Base-by-base conservation (phyloP, 257 asterid genomes). In the Nicotiana obtusifolia region DNA sequence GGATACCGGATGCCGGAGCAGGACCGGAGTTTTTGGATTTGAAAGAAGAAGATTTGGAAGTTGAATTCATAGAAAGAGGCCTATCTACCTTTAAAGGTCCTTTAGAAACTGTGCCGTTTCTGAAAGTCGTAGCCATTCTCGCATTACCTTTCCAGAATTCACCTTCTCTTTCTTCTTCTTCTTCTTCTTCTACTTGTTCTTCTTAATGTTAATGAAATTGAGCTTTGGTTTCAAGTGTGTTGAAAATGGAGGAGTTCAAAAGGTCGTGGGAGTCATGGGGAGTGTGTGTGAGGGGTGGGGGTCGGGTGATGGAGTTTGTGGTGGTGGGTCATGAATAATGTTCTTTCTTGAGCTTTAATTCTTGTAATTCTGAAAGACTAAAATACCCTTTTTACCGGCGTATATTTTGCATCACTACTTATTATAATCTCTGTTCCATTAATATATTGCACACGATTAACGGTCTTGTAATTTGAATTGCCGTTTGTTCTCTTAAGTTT, bases 51-150 rank as follows among this genome's bases (percentile, higher is more conserved):
- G 97, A 54, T 47, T 87, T 92, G 5, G 90, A 76, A 83, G 31
- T 82, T 15, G 85, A 83, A 83, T 86, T 89, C 73, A 85, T 31
- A 5, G 88, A 85, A 5, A 84, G 57, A 7, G 83, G 24, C 5
- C 65, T 13, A 37, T 91, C 95, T 47, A 84, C 64, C 87, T 92
- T 93, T 19, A 78, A 4, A 52, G 86, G 88, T 60, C 88, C 88
- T 81, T 78, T 85, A 15, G 89, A 78, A 15, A 69, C 85, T 77
- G 90, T 81, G 80, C 93, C 92, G 85, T 89, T 88, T 85, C 93
- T 87, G 84, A 56, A 83, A 83, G 60, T 54, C 83, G 79, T 85
- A 83, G 91, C 85, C 95, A 90, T 93, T 83, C 57, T 56, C 75
- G 35, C 80, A 77, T 87, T 33, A 30, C 77, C 60, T 71, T 28